Conservation (phyloP, 1,284 basidiomycete genomes). For the Apiotrichum veenhuisii region DNA sequence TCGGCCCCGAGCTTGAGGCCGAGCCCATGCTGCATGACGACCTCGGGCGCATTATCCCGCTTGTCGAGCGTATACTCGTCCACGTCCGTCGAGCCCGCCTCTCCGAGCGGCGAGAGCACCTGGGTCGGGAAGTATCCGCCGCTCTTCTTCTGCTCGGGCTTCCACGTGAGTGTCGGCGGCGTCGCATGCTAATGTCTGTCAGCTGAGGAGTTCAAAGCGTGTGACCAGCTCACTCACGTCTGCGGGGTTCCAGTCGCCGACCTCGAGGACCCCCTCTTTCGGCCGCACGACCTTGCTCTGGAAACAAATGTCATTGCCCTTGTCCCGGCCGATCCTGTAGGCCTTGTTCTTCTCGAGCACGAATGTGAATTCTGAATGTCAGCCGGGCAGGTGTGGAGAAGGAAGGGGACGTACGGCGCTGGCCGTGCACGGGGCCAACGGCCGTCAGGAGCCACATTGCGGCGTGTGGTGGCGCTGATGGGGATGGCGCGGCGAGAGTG, state of each 20-base stretch:
- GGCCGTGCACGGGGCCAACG: slow-evolving; percentile 41
- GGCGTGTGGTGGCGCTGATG: background rate
- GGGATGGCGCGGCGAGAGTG: background rate
- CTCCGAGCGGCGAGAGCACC: slow-evolving; percentile 13
- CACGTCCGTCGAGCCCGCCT: slow-evolving; percentile 20
- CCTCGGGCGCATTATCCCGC: slow-evolving; percentile 9
- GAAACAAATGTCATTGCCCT: slow-evolving; percentile 31
- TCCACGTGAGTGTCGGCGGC: slow-evolving; percentile 28
- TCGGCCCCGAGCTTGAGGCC: slow-evolving; percentile 6
- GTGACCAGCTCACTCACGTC: slow-evolving; percentile 24
- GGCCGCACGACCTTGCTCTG: slow-evolving; percentile 22
- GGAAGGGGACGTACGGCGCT: slow-evolving; percentile 26
- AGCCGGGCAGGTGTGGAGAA: background rate
- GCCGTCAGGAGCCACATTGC: slow-evolving; percentile 43
- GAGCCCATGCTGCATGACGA: slow-evolving; percentile 25
- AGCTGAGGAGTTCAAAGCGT: background rate
- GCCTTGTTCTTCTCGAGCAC: slow-evolving; percentile 32
- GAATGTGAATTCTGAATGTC: slow-evolving; percentile 37
- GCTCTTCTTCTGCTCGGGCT: slow-evolving; percentile 29
- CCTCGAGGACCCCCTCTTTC: slow-evolving; percentile 31
- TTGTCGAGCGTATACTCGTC: slow-evolving; percentile 28
- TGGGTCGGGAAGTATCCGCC: slow-evolving; percentile 23
- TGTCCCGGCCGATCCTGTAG: slow-evolving; percentile 38
- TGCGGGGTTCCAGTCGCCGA: slow-evolving; percentile 37
- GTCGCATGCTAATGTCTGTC: slow-evolving; percentile 10